phyloP scores from a whole-genome alignment of 306 rosid species.

The Gleditsia sinensis region DNA sequence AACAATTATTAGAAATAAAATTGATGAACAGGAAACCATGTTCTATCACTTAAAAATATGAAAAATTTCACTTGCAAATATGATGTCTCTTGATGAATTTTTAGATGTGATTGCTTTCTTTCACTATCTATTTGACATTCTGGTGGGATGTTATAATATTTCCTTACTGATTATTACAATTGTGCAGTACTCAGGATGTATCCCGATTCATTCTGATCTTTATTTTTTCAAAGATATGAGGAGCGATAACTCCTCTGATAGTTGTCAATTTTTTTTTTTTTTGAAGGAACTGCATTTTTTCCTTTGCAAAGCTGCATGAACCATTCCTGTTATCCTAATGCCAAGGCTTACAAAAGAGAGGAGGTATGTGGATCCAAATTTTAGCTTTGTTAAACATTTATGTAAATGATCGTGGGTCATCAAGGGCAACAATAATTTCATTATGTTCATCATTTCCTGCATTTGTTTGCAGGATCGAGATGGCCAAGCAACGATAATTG shows the following conservation, averaged over 20 bases:
- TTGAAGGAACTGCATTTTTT: constrained; percentile 92
- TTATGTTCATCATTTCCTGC: not conserved
- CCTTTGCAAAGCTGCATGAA: constrained; percentile 95
- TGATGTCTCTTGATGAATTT: constrained; percentile 6
- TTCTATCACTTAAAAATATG: not conserved
- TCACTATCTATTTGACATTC: not conserved
- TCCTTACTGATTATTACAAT: constrained; percentile 8
- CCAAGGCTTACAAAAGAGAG: constrained; percentile 93
- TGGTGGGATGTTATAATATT: constrained; percentile 3
- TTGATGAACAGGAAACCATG: not conserved
- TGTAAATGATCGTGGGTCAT: no score
- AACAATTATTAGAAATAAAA: not conserved
- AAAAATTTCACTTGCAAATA: constrained; percentile 1
- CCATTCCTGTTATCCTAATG: constrained; percentile 93
- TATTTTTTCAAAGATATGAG: not conserved
- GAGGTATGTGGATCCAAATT: constrained; percentile 55
- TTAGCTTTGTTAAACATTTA: not conserved
- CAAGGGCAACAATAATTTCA: no score
- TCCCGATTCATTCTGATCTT: not conserved
- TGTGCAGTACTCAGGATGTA: constrained; percentile 10
- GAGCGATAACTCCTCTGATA: not conserved
- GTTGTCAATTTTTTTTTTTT: constrained; percentile 26
- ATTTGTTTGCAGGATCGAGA: constrained; percentile 73
- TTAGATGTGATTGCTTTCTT: not conserved
- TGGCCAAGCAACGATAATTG: constrained; percentile 89